These are phyloP conservation scores for Apiotrichum veenhuisii DNA, from an alignment of 1,284 basidiomycete genomes.

Conservation along the genomic window DNA sequence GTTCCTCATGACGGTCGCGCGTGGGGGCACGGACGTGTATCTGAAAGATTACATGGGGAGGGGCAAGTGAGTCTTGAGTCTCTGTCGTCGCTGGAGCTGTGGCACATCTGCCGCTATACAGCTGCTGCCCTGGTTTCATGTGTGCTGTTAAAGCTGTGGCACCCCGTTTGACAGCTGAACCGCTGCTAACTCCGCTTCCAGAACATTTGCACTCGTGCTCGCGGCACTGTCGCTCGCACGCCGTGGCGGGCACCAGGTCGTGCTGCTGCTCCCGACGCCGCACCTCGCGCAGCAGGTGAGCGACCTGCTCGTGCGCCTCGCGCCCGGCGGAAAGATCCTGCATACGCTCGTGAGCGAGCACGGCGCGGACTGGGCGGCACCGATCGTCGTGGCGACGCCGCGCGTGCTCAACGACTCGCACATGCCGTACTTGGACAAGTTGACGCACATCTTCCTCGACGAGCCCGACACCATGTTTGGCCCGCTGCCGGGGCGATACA, in stretches of 20 bases:
- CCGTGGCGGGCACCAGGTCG: slow-evolving; percentile 3
- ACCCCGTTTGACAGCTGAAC: no score
- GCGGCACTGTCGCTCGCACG: slow-evolving; percentile 21
- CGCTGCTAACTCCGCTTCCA: not conserved
- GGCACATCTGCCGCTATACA: not conserved
- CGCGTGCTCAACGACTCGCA: not conserved
- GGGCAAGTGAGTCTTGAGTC: slow-evolving; percentile 33
- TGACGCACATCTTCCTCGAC: slow-evolving; percentile 31
- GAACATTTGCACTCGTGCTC: slow-evolving; percentile 23
- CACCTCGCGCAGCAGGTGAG: slow-evolving; percentile 32
- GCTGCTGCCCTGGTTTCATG: no score
- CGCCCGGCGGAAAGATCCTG: not conserved
- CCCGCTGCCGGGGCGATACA: slow-evolving; percentile 21
- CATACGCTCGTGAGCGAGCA: not conserved
- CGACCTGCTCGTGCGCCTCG: slow-evolving; percentile 2
- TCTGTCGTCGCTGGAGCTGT: not conserved
- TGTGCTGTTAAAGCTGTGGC: no score
- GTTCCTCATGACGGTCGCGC: slow-evolving; percentile 25
- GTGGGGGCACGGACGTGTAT: slow-evolving; percentile 29
- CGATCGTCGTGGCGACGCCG: slow-evolving; percentile 25
- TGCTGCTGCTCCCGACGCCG: slow-evolving; percentile 30
- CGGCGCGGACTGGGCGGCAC: slow-evolving; percentile 3
- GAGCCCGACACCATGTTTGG: slow-evolving; percentile 35
- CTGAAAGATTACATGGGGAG: slow-evolving; percentile 37
- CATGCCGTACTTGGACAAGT: not conserved